Evolutionary conservation across 2,329 filamentous ascomycete species (phyloP).

Genomic region (Alternaria hordeiaustralica): DNA sequence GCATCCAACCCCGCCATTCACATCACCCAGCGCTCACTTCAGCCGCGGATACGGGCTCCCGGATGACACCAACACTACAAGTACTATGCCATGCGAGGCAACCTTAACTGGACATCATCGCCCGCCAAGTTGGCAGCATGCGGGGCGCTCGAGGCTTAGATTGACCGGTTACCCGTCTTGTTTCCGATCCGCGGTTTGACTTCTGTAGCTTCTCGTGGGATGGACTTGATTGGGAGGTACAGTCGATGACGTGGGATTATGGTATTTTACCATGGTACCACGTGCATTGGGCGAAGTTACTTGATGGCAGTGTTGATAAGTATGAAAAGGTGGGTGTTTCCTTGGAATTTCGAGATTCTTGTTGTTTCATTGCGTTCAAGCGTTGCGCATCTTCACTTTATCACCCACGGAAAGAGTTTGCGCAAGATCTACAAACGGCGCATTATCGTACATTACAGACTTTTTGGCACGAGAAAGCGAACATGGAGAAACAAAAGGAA

Average conservation of each 20-base stretch:
- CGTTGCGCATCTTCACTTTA: not conserved
- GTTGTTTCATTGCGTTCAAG: not conserved
- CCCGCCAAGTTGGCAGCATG: constrained; percentile 6
- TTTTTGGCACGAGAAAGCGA: not conserved
- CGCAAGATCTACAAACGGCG: not conserved
- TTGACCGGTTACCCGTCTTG: constrained; percentile 11
- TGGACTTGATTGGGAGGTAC: constrained; percentile 12
- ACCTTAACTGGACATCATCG: constrained; percentile 17
- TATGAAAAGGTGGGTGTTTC: not conserved
- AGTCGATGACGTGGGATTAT: constrained; percentile 15
- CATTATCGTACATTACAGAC: not conserved
- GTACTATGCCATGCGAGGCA: constrained; percentile 8
- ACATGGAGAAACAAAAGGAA: constrained; percentile 5
- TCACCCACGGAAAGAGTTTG: not conserved
- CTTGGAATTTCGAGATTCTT: not conserved
- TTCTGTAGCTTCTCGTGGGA: not conserved
- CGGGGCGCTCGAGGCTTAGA: constrained; percentile 12
- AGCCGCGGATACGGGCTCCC: constrained; percentile 4
- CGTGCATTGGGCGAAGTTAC: not conserved
- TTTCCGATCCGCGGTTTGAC: not conserved
- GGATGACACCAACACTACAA: constrained; percentile 7
- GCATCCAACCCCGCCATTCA: constrained; percentile 8
- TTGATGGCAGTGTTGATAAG: not conserved
- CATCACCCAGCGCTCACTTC: not conserved
- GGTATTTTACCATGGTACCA: constrained; percentile 1